Base-by-base conservation (phyloP, 108 stramenopile genomes). In the Chaetoceros muelleri region DNA sequence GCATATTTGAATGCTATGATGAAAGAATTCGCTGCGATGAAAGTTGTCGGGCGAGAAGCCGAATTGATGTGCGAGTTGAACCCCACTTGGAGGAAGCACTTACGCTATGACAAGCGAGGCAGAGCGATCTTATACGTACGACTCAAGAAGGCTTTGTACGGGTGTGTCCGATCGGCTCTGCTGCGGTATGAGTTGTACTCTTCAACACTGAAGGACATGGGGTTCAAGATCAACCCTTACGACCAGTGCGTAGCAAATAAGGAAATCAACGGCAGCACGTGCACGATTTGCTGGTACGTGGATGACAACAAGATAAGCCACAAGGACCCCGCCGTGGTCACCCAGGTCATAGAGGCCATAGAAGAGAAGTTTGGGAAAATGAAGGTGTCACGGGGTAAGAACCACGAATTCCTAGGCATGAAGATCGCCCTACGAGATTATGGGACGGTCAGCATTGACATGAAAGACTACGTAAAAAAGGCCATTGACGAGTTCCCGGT, bases 361-460 rank as follows among this genome's bases (percentile, higher is more conserved):
- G 8, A 44, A 44, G 10, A 69, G n/a, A n/a, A n/a, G n/a, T n/a
- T n/a, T n/a, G n/a, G n/a, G n/a, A n/a, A n/a, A n/a, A n/a, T n/a
- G n/a, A n/a, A n/a, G n/a, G n/a, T n/a, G n/a, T n/a, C n/a, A n/a
- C n/a, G n/a, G n/a, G n/a, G n/a, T n/a, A n/a, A 51, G 56, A 44
- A 62, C 26, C 68, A 69, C 24, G 61, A 69, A 1, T 74, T 70
- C 40, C 54, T 74, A n/a, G n/a, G n/a, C n/a, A n/a, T n/a, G n/a
- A n/a, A n/a, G n/a, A n/a, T n/a, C n/a, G n/a, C n/a, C n/a, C 2
- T 68, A 68, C 1, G 70, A 70, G 68, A 55, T n/a, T n/a, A n/a
- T n/a, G n/a, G n/a, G n/a, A n/a, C n/a, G n/a, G n/a, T n/a, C n/a
- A n/a, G n/a, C 3, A 3, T 2, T 0, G n/a, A 30, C 0, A 55